Evolutionary conservation across 495 filamentous ascomycete genomes (phyloP), one percentile per base, ranked within the genome.

Genomic region (Penicillium bovifimosum): DNA sequence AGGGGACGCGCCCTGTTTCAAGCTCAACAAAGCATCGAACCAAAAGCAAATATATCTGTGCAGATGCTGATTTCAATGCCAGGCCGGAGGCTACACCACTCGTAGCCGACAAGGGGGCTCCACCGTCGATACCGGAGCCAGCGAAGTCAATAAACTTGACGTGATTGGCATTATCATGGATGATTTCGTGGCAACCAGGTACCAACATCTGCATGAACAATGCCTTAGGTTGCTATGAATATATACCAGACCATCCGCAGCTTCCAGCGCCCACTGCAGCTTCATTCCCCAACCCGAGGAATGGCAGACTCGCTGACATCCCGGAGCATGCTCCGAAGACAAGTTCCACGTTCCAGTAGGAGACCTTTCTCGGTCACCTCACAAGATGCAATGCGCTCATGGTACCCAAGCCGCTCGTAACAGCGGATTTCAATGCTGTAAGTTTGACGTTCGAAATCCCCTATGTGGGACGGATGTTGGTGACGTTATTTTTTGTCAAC

Each of bases 141-240:
- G 41, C 56, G 47, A 59, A 59, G 47, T 59, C 56, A 45, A 59
- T 59, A 39, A 59, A 55, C 48, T 50, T 55, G 27, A 55, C 48
- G 40, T 59, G 56, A 14, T 28, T 46, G 29, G 47, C 42, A 13
- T 28, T 47, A 40, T 55, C 42, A 17, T 55, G 27, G 40, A 55
- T n/a, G 9, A 59, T 26, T 29, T 59, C 55, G 28, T 55, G 56
- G 35, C 56, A 59, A 6, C 56, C 56, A 40, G 35, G 52, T 55
- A 6, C 56, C 56, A 40, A 55, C 29, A 40, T 59, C 56, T 27
- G 52, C 56, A 49, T 59, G 52, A 14, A 59, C 46, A 26, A 59
- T 59, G 8, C 29, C 39, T 32, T n/a, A n/a, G n/a, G n/a, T 59
- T 55, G 10, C 16, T 44, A 47, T 59, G 52, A 8, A 55, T 59